phyloP scores from a whole-genome alignment of 2,329 filamentous ascomycete genomes.

The Shiraia bambusicola region DNA sequence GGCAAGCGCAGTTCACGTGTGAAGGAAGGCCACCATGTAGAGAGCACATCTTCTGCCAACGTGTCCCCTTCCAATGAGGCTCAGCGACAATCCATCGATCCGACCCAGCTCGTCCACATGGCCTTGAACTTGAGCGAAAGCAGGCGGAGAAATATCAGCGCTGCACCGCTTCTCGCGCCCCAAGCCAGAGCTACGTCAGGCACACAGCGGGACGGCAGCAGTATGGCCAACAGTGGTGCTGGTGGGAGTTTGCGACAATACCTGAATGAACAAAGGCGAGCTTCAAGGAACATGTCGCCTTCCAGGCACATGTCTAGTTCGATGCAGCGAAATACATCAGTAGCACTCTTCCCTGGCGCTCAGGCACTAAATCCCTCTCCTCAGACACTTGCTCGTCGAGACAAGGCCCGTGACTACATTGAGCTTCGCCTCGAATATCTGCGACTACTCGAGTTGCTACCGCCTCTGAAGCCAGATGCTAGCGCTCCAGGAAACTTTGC shows the following conservation, averaged over 20 bases:
- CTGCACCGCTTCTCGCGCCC: conserved; percentile 56
- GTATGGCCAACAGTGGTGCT: conserved; percentile 45
- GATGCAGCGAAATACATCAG: conserved; percentile 26
- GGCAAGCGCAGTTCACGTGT: conserved; percentile 44
- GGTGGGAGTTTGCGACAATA: conserved; percentile 66
- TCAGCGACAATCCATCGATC: conserved; percentile 66
- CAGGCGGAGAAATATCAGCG: conserved; percentile 62
- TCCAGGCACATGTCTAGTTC: conserved; percentile 35
- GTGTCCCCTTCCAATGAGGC: conserved; percentile 13
- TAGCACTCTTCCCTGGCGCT: conserved; percentile 21
- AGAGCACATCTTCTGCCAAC: conserved; percentile 23
- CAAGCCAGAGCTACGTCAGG: conserved; percentile 52
- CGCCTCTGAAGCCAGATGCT: conserved; percentile 63
- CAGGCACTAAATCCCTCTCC: conserved; percentile 68
- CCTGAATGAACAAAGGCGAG: conserved; percentile 69
- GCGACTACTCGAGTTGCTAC: conserved; percentile 74
- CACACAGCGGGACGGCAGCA: conserved; percentile 41
- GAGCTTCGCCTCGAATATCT: conserved; percentile 85
- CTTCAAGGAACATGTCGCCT: conserved; percentile 63
- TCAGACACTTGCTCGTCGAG: conserved; percentile 77
- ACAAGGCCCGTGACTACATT: conserved; percentile 81
- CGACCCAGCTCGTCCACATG: conserved; percentile 89
- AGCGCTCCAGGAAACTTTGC: conserved; percentile 46
- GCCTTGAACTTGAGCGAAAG: conserved; percentile 86
- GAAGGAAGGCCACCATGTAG: conserved; percentile 39